Evolutionary conservation across 2,329 filamentous ascomycete genomes (phyloP), one percentile per base, ranked within the genome.

Genomic region (Botrytis tulipae): DNA sequence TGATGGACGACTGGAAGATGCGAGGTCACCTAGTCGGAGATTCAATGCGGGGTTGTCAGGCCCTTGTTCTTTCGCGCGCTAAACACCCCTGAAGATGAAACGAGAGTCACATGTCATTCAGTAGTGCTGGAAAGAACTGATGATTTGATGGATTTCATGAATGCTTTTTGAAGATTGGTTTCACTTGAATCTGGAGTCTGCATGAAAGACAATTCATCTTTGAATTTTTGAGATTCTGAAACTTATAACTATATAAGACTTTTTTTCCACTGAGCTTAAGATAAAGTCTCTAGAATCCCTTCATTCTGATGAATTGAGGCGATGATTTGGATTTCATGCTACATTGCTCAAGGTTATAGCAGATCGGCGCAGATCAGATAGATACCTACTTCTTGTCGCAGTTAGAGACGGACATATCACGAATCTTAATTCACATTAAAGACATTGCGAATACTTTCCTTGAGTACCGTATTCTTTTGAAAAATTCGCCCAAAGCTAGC

Each of bases 131-230:
- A 48, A 29, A 10, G 25, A 29, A 42, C 7, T n/a, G 37, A 62
- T 14, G 37, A 16, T 8, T 10, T 42, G 60, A 42, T 4, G 25
- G 37, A 29, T 42, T 42, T 8, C 25, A 22, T 61, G 20, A 22
- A 8, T 61, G 0, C 20, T 25, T 61, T 25, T 25, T 12, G 32
- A 14, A 60, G 20, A 60, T 60, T 22, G 7, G 6, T 37, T 40
- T 61, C 57, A 32, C 18, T 61, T 16, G 35, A 25, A 57, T 7
- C 0, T 12, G 6, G 9, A 37, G 10, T 25, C 22, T 40, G 22
- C 0, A 54, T 25, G 4, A 40, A 2, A 1, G 12, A 6, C 4
- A n/a, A 4, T 2, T 61, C 2, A 9, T 40, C 22, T 6, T 37
- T 60, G 22, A 60, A 61, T 22, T 37, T 0, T 37, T 10, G 5